Conservation (phyloP, 2,329 filamentous ascomycete genomes). For the Incumbomyces lentus region DNA sequence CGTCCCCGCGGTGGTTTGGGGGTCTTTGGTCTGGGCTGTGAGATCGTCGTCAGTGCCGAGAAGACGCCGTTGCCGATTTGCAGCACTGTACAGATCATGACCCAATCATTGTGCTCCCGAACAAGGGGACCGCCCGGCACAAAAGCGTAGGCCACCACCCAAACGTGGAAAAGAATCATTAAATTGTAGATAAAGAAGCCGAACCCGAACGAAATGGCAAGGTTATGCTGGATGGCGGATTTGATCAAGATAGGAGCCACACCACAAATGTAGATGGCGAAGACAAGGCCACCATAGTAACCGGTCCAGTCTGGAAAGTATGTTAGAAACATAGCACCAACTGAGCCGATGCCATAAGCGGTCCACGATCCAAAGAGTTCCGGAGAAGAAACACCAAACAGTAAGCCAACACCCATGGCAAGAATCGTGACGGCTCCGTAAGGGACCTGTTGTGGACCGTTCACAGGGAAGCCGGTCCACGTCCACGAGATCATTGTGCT, state of each 20-base stretch:
- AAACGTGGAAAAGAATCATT: constrained; percentile 92
- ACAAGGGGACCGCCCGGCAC: constrained; percentile 89
- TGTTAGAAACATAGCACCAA: constrained; percentile 71
- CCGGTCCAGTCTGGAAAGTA: constrained; percentile 73
- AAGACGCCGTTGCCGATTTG: constrained; percentile 77
- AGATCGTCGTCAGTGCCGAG: constrained; percentile 48
- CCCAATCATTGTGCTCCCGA: constrained; percentile 88
- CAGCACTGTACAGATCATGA: constrained; percentile 80
- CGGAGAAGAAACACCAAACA: constrained; percentile 65
- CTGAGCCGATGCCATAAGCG: constrained; percentile 63
- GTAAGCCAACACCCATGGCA: constrained; percentile 72
- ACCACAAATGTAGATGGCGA: constrained; percentile 74
- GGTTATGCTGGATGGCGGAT: constrained; percentile 65
- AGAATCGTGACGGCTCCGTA: constrained; percentile 80
- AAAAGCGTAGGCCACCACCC: constrained; percentile 97
- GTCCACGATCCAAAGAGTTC: constrained; percentile 66
- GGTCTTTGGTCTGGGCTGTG: constrained; percentile 24
- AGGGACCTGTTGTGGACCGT: constrained; percentile 77
- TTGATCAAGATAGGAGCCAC: constrained; percentile 64
- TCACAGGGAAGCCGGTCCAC: constrained; percentile 90
- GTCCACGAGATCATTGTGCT: constrained; percentile 99
- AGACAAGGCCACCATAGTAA: constrained; percentile 68
- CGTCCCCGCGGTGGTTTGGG: constrained; percentile 31
- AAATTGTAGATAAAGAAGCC: constrained; percentile 90
- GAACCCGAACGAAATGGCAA: constrained; percentile 71